Percentiles rank a stretch among this genome's conserved stretches.
phyloP scores from a whole-genome alignment of 2,329 filamentous ascomycete species.

The Colletotrichum sp. region DNA sequence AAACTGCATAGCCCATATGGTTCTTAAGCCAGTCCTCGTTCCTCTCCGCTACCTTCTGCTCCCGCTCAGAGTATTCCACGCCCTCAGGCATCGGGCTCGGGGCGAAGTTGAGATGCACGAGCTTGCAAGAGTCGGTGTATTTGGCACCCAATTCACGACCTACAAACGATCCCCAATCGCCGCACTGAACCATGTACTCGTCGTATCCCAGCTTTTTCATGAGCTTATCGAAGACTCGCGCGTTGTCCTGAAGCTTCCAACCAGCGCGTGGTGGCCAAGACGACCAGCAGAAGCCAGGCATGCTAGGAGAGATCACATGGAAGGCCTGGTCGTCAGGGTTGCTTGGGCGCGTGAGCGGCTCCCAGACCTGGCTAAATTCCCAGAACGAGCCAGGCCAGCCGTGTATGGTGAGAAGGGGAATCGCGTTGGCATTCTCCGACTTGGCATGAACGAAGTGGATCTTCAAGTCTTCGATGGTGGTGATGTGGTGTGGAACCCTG shows the following conservation, averaged over 20 bases:
- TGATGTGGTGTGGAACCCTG: constrained; percentile 15
- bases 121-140: constrained; percentile 35
- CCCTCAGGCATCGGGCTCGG: constrained; percentile 37
- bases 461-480: constrained; percentile 24
- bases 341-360: constrained; percentile 32
- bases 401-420: constrained; percentile 45
- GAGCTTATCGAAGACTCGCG: constrained; percentile 38
- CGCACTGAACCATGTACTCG: constrained; percentile 40
- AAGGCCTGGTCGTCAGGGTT: constrained; percentile 26
- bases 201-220: constrained; percentile 45
- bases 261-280: constrained; percentile 28
- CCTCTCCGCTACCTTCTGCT: constrained; percentile 31
- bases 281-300: constrained; percentile 44
- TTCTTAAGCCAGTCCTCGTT: constrained; percentile 36
- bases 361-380: constrained; percentile 45
- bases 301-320: constrained; percentile 39
- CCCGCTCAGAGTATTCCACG: constrained; percentile 33
- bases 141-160: constrained; percentile 38
- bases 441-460: constrained; percentile 29
- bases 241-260: constrained; percentile 41
- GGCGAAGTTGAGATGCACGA: constrained; percentile 45
- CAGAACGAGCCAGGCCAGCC: constrained; percentile 51
- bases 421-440: constrained; percentile 27
- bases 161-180: constrained; percentile 46
- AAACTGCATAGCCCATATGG: constrained; percentile 45